Conservation (phyloP, 352 stramenopile genomes). For the Globisporangium rhizosaccharum region DNA sequence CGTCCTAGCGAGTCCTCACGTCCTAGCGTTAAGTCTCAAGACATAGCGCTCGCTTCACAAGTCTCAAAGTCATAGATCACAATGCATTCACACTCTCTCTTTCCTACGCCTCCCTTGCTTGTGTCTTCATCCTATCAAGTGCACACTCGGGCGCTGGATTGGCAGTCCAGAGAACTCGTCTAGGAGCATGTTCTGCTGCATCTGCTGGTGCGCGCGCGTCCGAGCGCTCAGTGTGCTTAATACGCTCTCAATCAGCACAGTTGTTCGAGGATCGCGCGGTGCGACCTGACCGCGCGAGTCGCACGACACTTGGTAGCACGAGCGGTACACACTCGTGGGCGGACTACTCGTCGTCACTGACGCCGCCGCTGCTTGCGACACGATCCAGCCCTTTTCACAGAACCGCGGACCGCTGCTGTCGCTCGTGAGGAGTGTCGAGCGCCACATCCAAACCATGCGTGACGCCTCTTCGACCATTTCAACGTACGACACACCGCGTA, state of each 20-base stretch:
- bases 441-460: slow-evolving; percentile 7
- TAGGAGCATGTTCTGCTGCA: slow-evolving; percentile 6
- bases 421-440: not conserved
- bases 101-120: too few species aligned
- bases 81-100: too few species aligned
- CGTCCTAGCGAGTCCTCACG: too few species aligned
- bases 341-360: not conserved
- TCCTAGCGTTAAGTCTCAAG: too few species aligned
- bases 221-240: slow-evolving; percentile 2
- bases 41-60: too few species aligned
- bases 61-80: too few species aligned
- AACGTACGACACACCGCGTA: slow-evolving; percentile 9
- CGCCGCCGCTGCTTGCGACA: not conserved
- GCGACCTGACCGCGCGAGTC: not conserved
- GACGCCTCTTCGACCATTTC: slow-evolving; percentile 5
- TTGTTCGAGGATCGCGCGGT: not conserved
- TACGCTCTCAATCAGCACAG: slow-evolving; percentile 4
- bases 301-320: slow-evolving; percentile 12
- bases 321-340: slow-evolving; percentile 2
- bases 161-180: not conserved
- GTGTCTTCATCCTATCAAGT: too few species aligned
- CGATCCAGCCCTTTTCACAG: slow-evolving; percentile 10
- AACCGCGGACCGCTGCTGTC: slow-evolving; percentile 6
- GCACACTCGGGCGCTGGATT: not conserved
- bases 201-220: slow-evolving; percentile 6